phyloP scores from a whole-genome alignment of 139 green algal species.

The Chlorella sp. region DNA sequence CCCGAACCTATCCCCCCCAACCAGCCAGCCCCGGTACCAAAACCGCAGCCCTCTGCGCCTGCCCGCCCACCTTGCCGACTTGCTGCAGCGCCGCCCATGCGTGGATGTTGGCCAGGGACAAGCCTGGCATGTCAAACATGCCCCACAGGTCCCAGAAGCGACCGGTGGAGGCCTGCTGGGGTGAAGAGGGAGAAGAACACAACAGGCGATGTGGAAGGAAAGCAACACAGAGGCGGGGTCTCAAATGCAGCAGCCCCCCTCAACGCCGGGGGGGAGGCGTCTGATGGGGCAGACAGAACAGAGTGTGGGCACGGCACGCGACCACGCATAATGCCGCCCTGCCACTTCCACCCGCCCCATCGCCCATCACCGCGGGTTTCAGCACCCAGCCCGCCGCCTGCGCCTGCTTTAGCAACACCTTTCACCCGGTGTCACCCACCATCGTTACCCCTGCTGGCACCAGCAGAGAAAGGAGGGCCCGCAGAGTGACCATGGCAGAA shows the following conservation, averaged over 20 bases:
- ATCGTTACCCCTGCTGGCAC: background rate
- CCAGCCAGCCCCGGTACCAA: background rate
- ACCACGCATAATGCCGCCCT: no score
- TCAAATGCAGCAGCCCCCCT: background rate
- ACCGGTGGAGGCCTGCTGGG: background rate
- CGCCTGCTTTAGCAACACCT: slow-evolving; percentile 57
- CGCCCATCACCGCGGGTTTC: slow-evolving; percentile 5
- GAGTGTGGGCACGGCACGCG: background rate
- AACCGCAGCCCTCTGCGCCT: background rate
- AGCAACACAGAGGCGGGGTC: background rate
- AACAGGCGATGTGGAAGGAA: background rate
- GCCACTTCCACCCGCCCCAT: no score
- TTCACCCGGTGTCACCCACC: background rate
- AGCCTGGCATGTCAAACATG: slow-evolving; percentile 65
- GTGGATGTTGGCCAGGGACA: slow-evolving; percentile 24
- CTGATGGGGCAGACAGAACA: background rate
- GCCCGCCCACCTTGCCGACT: slow-evolving; percentile 21
- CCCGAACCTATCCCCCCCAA: no score
- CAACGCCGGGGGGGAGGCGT: background rate
- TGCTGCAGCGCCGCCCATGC: slow-evolving; percentile 12
- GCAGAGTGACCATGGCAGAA: no score
- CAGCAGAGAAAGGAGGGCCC: background rate
- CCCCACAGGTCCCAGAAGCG: slow-evolving; percentile 65
- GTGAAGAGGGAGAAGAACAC: background rate
- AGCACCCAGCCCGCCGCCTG: slow-evolving; percentile 71